phyloP scores from a whole-genome alignment of 345 rosid genomes.

The Populus alba region DNA sequence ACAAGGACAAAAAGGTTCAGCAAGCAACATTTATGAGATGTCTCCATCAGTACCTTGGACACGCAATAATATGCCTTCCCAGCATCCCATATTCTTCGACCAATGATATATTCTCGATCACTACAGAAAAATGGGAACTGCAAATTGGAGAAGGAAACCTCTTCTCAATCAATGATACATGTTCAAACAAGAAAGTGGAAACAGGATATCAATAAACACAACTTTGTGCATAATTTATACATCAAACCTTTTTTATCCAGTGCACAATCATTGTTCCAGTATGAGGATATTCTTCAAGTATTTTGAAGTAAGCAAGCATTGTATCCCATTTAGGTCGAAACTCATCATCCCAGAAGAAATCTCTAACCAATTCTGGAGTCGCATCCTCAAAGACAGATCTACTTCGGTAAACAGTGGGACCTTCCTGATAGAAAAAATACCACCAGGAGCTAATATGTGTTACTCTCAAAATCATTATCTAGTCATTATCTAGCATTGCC shows the following conservation, averaged over 20 bases:
- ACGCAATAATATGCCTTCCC: slow-evolving; percentile 72
- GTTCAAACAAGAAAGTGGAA: background rate
- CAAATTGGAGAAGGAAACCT: slow-evolving; percentile 19
- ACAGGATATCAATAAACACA: background rate
- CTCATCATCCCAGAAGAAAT: slow-evolving; percentile 99
- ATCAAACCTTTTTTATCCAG: slow-evolving; percentile 81
- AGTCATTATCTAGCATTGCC: background rate
- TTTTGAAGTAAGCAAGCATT: slow-evolving; percentile 74
- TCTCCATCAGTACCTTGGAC: slow-evolving; percentile 66
- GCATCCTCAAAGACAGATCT: slow-evolving; percentile 95
- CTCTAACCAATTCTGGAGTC: slow-evolving; percentile 81
- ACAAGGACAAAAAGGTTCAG: background rate
- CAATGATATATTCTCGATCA: slow-evolving; percentile 89
- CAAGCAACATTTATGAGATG: background rate
- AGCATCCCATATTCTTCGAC: slow-evolving; percentile 88
- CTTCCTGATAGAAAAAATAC: slow-evolving; percentile 51
- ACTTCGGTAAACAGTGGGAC: slow-evolving; percentile 67
- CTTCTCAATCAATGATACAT: slow-evolving; percentile 2
- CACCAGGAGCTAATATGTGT: slow-evolving; percentile 19
- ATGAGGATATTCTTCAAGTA: slow-evolving; percentile 64
- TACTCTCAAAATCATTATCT: background rate
- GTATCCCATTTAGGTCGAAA: slow-evolving; percentile 94
- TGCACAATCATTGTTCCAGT: slow-evolving; percentile 73
- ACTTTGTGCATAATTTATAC: background rate
- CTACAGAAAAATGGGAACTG: slow-evolving; percentile 98